Base-by-base conservation (phyloP, 257 asterid species). In the Solanum etuberosum region DNA sequence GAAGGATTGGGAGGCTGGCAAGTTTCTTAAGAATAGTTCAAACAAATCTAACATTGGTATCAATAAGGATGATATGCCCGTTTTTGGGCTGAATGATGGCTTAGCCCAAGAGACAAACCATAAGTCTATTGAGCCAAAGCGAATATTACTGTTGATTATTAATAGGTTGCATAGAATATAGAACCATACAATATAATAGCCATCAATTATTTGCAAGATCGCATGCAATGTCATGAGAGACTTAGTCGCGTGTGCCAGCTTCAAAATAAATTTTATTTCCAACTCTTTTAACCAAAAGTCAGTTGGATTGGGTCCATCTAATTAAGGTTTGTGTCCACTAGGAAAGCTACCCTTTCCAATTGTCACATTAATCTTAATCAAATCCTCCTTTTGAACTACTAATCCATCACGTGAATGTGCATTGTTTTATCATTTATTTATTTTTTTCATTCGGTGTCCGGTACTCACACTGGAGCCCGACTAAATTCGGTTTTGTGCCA, bases 401-500 rank as follows among this genome's bases (percentile, higher is more conserved):
- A 29, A 29, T 15, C 23, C 38, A 78, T 23, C 70, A 25, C 84
- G n/a, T 43, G 84, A 43, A 43, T 78, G 25, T 29, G 29, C 80
- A 72, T 35, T 7, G 9, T 9, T 27, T 78, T 35, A 20, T 15
- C 9, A 46, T 46, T 46, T 51, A 1, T 43, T 12, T 16, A 5
- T 16, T 16, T 51, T 4, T 51, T 1, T 1, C 1, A 16, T 51
- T 51, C 23, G 23, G 20, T 48, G 0, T 48, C 3, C 3, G 20
- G 3, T 48, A 48, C 0, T 7, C 20, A 48, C 20, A 14, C 6
- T 48, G 0, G 0, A 14, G 7, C 3, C 3, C 21, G 0, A 48
- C 1, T 48, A 48, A 5, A 48, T 48, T 2, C 3, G 0, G 1
- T 51, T 18, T 51, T 0, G 0, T 51, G 0, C 0, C 0, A 2